phyloP scores from a whole-genome alignment of 345 rosid species.

The Salix arbutifolia region DNA sequence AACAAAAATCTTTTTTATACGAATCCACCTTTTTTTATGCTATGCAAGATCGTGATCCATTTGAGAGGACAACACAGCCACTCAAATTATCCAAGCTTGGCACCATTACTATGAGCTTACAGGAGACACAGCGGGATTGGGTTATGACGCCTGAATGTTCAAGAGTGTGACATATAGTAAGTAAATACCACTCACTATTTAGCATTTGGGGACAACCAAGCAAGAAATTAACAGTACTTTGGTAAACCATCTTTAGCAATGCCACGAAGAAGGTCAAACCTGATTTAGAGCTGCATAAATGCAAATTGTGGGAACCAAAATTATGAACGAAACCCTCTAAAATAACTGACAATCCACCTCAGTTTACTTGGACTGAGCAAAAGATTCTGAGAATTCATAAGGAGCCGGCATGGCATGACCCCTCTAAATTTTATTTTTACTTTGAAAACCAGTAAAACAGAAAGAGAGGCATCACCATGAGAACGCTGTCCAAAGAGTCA shows the following conservation, averaged over 20 bases:
- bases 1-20: no score
- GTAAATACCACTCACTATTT: no score
- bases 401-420: slow-evolving; percentile 4
- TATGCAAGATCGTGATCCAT: no score
- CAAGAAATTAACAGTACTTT: not conserved
- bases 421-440: slow-evolving; percentile 34
- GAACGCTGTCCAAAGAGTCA: slow-evolving; percentile 4
- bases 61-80: no score
- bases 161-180: no score
- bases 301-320: not conserved
- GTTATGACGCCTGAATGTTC: no score
- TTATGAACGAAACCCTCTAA: not conserved
- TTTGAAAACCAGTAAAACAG: slow-evolving; percentile 20
- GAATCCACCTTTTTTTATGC: no score
- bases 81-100: no score
- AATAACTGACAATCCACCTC: slow-evolving; percentile 6
- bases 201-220: no score
- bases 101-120: no score
- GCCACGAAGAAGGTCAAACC: not conserved
- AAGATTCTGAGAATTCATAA: slow-evolving; percentile 5
- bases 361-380: slow-evolving; percentile 6
- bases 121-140: no score
- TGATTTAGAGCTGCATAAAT: not conserved
- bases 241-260: not conserved
- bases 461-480: slow-evolving; percentile 15